phyloP scores from a whole-genome alignment of 2,329 filamentous ascomycete genomes.

The Apiospora malaysiana region DNA sequence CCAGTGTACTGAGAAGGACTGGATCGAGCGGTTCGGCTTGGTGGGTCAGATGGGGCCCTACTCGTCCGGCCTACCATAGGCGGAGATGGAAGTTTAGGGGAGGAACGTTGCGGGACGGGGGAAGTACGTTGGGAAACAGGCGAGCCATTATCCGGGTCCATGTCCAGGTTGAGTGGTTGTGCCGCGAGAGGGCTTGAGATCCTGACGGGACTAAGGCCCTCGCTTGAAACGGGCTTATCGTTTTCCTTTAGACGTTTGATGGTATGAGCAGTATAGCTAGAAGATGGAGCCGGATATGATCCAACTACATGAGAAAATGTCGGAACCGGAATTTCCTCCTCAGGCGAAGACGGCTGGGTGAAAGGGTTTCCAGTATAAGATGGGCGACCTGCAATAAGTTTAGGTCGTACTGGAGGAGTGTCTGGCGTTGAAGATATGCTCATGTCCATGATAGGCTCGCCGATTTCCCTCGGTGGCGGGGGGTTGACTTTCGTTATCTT shows the following conservation, averaged over 20 bases:
- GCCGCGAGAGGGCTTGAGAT: slow-evolving; percentile 36
- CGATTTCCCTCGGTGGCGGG: slow-evolving; percentile 36
- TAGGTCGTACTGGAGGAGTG: slow-evolving; percentile 34
- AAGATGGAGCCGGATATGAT: slow-evolving; percentile 38
- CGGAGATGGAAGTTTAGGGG: neutral
- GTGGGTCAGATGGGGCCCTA: slow-evolving; percentile 28
- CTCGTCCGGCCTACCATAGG: slow-evolving; percentile 4
- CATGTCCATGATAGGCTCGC: slow-evolving; percentile 20
- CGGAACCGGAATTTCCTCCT: slow-evolving; percentile 33
- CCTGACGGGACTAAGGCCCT: slow-evolving; percentile 37
- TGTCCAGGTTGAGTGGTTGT: slow-evolving; percentile 26
- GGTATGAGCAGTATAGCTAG: slow-evolving; percentile 40
- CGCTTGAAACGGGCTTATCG: slow-evolving; percentile 33
- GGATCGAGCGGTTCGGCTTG: slow-evolving; percentile 32
- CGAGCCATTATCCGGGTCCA: neutral
- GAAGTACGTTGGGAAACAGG: neutral
- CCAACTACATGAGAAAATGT: slow-evolving; percentile 38
- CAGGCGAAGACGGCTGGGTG: slow-evolving; percentile 33
- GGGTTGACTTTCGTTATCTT: slow-evolving; percentile 48
- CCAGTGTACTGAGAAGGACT: slow-evolving; percentile 35
- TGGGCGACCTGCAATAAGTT: slow-evolving; percentile 37
- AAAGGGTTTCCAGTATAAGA: slow-evolving; percentile 42
- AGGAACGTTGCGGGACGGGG: neutral
- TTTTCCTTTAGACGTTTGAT: slow-evolving; percentile 40
- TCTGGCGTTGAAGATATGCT: neutral